These are phyloP conservation scores for Biancaea sappan DNA, from an alignment of 306 rosid species.

Conservation along the genomic window DNA sequence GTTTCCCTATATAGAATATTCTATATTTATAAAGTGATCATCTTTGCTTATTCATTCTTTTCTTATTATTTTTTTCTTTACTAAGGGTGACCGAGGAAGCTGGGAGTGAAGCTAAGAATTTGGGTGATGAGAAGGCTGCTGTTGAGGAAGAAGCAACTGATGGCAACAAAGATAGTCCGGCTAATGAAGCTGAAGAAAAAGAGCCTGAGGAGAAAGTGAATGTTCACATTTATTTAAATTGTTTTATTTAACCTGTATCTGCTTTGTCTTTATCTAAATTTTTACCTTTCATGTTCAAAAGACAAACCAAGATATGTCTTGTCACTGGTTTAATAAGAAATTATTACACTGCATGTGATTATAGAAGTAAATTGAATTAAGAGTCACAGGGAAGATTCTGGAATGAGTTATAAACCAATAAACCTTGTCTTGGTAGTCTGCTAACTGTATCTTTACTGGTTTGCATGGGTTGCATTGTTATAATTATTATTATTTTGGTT, in stretches of 20 bases:
- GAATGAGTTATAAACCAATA: neutral
- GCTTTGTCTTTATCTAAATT: neutral
- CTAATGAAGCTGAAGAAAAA: slow-evolving; percentile 67
- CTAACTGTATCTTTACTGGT: neutral
- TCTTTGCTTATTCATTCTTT: neutral
- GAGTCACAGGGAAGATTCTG: neutral
- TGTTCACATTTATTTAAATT: neutral
- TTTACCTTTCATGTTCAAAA: neutral
- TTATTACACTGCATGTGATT: neutral
- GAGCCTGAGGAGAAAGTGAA: slow-evolving; percentile 90
- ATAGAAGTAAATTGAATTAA: neutral
- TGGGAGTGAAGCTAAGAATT: slow-evolving; percentile 58
- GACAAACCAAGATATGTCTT: neutral
- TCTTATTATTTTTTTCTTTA: slow-evolving; percentile 7
- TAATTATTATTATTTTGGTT: neutral
- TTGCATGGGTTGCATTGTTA: neutral
- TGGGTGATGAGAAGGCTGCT: slow-evolving; percentile 64
- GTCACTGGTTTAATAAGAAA: neutral
- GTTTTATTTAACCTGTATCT: neutral
- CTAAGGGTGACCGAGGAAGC: slow-evolving; percentile 69
- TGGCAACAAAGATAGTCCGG: slow-evolving; percentile 73
- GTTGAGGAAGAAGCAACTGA: slow-evolving; percentile 58
- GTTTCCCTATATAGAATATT: neutral
- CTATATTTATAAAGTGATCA: neutral
- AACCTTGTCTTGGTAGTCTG: neutral